These are phyloP conservation scores for Xylaria digitata DNA, from an alignment of 2,329 filamentous ascomycete species.

Conservation along the genomic window DNA sequence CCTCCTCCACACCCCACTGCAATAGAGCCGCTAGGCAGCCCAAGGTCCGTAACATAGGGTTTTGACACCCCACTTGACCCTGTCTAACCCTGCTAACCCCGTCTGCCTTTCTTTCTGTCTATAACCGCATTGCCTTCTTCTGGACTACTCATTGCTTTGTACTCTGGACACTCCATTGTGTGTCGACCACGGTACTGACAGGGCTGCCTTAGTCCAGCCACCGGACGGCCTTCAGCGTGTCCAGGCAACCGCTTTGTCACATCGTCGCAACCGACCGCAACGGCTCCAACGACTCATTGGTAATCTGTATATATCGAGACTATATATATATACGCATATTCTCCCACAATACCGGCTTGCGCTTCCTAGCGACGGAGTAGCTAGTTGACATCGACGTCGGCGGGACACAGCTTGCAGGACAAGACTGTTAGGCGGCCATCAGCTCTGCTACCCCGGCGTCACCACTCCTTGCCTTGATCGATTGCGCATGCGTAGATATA, in stretches of 20 bases:
- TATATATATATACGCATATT: conserved; percentile 34
- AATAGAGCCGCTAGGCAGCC: conserved; percentile 30
- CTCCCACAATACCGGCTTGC: conserved; percentile 14
- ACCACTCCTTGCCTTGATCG: conserved; percentile 25
- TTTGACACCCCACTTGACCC: conserved; percentile 30
- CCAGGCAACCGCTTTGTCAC: conserved; percentile 14
- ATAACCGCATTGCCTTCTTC: conserved; percentile 12
- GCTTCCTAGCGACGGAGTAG: conserved; percentile 19
- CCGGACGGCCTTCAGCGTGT: conserved; percentile 18
- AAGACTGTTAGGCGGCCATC: conserved; percentile 47
- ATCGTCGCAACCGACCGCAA: conserved; percentile 28
- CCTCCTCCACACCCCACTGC: conserved; percentile 16
- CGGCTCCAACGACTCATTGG: conserved; percentile 10
- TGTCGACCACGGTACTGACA: conserved; percentile 24
- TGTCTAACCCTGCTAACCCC: conserved; percentile 20
- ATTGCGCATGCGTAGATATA: conserved; percentile 31
- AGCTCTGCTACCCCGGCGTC: conserved; percentile 34
- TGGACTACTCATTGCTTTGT: conserved; percentile 2
- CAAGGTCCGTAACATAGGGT: conserved; percentile 29
- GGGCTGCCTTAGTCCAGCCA: conserved; percentile 18
- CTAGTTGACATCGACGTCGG: conserved; percentile 34
- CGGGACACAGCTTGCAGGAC: conserved; percentile 50
- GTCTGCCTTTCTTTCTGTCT: conserved; percentile 31
- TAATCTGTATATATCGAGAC: conserved; percentile 21
- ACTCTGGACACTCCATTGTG: conserved; percentile 13